Conservation (phyloP, 2,329 filamentous ascomycete genomes). For the Aspergillus sp. region DNA sequence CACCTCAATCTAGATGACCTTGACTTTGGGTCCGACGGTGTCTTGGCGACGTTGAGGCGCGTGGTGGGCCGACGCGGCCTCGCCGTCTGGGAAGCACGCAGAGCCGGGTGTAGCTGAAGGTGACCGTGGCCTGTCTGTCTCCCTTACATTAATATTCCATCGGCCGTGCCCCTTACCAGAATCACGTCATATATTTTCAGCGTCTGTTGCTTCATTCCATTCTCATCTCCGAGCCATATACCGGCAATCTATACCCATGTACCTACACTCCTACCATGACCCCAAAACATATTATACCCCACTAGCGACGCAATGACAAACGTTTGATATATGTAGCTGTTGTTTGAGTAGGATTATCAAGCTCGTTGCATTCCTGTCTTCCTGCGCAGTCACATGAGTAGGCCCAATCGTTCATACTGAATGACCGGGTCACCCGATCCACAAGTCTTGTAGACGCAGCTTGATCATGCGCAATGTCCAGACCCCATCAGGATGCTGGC, state of each 20-base stretch:
- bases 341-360: too few relatives aligned
- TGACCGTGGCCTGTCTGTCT: neutral
- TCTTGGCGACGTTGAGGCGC: conserved; percentile 44
- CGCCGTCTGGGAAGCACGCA: conserved; percentile 47
- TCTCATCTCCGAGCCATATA: neutral
- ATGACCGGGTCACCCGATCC: too few relatives aligned
- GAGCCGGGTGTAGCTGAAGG: conserved; percentile 24
- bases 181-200: neutral
- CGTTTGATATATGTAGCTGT: too few relatives aligned
- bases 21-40: conserved; percentile 50
- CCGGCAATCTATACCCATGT: conserved; percentile 2
- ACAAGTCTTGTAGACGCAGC: too few relatives aligned
- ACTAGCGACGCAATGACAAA: neutral
- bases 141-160: too few relatives aligned
- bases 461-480: too few relatives aligned
- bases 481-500: too few relatives aligned
- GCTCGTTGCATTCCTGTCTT: too few relatives aligned
- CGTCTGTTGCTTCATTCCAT: neutral
- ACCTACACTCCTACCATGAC: neutral
- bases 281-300: neutral
- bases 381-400: too few relatives aligned
- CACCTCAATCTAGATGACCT: conserved; percentile 55
- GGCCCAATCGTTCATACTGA: too few relatives aligned
- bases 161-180: too few relatives aligned
- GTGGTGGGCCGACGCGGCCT: conserved; percentile 50